These are phyloP conservation scores for Gloeopeniophorella convolvens DNA, from an alignment of 768 basidiomycete genomes.

Conservation along the genomic window DNA sequence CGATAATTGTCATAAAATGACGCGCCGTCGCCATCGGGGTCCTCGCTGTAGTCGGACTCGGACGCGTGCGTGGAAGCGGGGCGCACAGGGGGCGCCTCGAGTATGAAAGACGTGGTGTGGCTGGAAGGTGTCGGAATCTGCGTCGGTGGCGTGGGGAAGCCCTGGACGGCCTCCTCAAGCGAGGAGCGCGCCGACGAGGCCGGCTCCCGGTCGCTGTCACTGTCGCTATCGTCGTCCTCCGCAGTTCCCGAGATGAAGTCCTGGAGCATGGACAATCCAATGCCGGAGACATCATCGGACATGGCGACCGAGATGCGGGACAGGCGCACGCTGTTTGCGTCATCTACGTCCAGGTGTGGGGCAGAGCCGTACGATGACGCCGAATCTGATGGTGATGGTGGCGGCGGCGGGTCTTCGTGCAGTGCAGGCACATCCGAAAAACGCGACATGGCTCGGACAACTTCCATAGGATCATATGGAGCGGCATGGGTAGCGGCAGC, in stretches of 20 bases:
- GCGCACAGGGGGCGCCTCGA: neutral
- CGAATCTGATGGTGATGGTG: neutral
- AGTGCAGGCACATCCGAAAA: no score
- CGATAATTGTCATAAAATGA: conserved; percentile 76
- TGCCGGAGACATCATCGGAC: conserved; percentile 59
- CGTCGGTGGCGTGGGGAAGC: conserved; percentile 16
- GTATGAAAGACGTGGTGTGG: neutral
- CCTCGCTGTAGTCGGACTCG: conserved; percentile 28
- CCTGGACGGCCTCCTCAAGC: conserved; percentile 20
- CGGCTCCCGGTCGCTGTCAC: conserved; percentile 11
- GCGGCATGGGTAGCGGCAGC: no score
- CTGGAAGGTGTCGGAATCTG: conserved; percentile 10
- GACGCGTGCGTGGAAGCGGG: conserved; percentile 8
- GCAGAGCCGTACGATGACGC: neutral
- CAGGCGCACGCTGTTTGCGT: neutral
- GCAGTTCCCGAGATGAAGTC: conserved; percentile 37
- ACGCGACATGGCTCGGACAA: no score
- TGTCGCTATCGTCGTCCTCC: conserved; percentile 22
- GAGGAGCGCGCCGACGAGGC: conserved; percentile 11
- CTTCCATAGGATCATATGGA: no score
- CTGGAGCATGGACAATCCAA: conserved; percentile 62
- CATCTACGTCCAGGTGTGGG: conserved; percentile 4
- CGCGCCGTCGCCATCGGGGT: conserved; percentile 68
- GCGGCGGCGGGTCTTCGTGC: no score
- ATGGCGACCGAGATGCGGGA: conserved; percentile 32